Base-by-base conservation (phyloP, 2,329 filamentous ascomycete genomes). In the Verticillium klebahnii region DNA sequence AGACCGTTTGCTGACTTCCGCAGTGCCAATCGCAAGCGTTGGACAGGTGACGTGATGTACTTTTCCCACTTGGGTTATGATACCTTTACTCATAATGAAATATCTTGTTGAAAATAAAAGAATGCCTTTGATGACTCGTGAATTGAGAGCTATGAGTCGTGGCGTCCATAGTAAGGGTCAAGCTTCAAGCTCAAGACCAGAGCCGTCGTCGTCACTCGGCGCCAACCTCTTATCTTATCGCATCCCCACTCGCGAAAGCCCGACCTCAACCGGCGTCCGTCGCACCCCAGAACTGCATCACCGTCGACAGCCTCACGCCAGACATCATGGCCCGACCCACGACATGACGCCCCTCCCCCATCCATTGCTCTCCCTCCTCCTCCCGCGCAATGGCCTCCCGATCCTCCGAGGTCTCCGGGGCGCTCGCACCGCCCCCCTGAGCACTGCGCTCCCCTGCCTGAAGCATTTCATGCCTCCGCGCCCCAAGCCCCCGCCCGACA, bases 381-480 rank as follows among this genome's bases (percentile, higher is more conserved):
- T 19, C 36, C 25, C 34, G 12, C 32, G n/a, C 5, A 37, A 58
- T 29, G 57, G 25, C 25, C 12, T 32, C 29, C 54, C 54, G 14
- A 14, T 31, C 17, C 25, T 34, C 31, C 17, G 40, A 50, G 25
- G 25, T 25, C 25, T 12, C 17, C 5, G 25, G n/a, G 14, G 17
- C 54, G 8, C 9, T n/a, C 57, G 40, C 15, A 31, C 29, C 57
- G 62, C 65, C 31, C 62, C 69, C 61, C 74, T 78, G 69, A 73
- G 70, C 56, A 71, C 69, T 62, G 70, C 73, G 56, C 57, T 70
- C n/a, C 32, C 67, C 57, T 52, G 63, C 23, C 64, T 69, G 58
- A 68, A 69, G 58, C 90, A 89, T 71, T 84, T 84, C 60, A 80
- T 96, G 70, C 93, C 94, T 1, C 89, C 92, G 6, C 87, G 93